Evolutionary conservation across 371 early-diverging fungal genomes (phyloP).

Genomic region (Mortierella sp.): DNA sequence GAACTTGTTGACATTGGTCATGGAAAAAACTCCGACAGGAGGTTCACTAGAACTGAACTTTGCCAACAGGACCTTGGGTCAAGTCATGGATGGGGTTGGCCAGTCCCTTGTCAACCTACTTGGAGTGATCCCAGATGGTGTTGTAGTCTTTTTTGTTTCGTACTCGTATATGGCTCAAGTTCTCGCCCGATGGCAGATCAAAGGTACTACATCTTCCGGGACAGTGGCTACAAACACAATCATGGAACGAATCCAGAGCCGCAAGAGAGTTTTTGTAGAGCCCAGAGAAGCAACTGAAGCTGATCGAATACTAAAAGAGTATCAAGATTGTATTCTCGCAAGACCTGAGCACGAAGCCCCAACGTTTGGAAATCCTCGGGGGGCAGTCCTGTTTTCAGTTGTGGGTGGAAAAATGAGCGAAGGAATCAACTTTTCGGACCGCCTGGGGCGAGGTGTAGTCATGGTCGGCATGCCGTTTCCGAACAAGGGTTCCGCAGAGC

Average conservation of each 20-base stretch:
- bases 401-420: constrained; percentile 98
- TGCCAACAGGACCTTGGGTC: constrained; percentile 68
- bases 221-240: constrained; percentile 17
- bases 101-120: constrained; percentile 79
- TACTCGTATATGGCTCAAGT: constrained; percentile 87
- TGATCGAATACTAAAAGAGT: constrained; percentile 72
- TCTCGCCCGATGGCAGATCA: constrained; percentile 66
- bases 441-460: constrained; percentile 87
- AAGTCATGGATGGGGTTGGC: constrained; percentile 83
- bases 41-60: constrained; percentile 77
- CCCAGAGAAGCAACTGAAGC: constrained; percentile 72
- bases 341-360: constrained; percentile 33
- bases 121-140: constrained; percentile 91
- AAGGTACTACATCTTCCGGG: constrained; percentile 31
- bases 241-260: constrained; percentile 23
- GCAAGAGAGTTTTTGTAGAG: constrained; percentile 72
- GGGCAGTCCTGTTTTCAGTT: constrained; percentile 93
- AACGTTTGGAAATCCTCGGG: constrained; percentile 40
- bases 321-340: constrained; percentile 50
- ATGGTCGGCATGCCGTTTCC: constrained; percentile 94
- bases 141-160: constrained; percentile 95
- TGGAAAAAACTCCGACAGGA: constrained; percentile 76
- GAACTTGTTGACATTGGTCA: constrained; percentile 73
- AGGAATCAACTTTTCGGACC: constrained; percentile 97
- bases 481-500: constrained; percentile 76